These are phyloP conservation scores for Cyanodermella asteris DNA, from an alignment of 2,329 filamentous ascomycete species.

Conservation along the genomic window DNA sequence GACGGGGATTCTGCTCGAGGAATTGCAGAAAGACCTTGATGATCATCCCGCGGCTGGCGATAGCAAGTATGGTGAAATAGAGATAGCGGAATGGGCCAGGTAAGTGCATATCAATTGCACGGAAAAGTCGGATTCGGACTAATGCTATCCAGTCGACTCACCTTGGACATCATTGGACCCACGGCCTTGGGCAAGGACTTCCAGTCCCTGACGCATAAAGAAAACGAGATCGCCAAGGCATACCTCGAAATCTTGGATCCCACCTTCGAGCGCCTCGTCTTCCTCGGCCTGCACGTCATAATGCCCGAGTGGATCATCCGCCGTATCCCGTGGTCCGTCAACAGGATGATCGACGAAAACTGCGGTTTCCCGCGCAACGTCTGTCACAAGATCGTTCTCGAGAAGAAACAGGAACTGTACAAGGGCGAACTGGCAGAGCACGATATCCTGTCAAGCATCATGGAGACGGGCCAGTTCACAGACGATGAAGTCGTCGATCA, in stretches of 20 bases:
- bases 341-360: conserved; percentile 13
- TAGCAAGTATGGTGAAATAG: too few species aligned
- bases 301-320: conserved; percentile 29
- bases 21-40: too few species aligned
- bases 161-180: conserved; percentile 35
- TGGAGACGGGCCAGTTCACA: conserved; percentile 17
- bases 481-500: conserved; percentile 19
- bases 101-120: too few species aligned
- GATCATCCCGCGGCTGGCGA: too few species aligned
- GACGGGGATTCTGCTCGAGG: too few species aligned
- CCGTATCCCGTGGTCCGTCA: conserved; percentile 20
- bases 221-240: conserved; percentile 29
- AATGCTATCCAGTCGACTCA: conserved; percentile 29
- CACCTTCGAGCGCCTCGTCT: conserved; percentile 19
- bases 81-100: too few species aligned
- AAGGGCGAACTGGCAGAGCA: conserved; percentile 18
- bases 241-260: conserved; percentile 30
- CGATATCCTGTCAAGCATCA: conserved; percentile 18
- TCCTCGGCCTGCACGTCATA: conserved; percentile 22
- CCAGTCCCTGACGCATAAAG: conserved; percentile 25
- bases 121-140: too few species aligned
- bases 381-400: conserved; percentile 3
- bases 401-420: conserved; percentile 13
- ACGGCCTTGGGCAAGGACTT: conserved; percentile 37
- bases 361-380: conserved; percentile 11